phyloP scores from a whole-genome alignment of 148 eudicot genomes.

The Salicornia ramosissima region DNA sequence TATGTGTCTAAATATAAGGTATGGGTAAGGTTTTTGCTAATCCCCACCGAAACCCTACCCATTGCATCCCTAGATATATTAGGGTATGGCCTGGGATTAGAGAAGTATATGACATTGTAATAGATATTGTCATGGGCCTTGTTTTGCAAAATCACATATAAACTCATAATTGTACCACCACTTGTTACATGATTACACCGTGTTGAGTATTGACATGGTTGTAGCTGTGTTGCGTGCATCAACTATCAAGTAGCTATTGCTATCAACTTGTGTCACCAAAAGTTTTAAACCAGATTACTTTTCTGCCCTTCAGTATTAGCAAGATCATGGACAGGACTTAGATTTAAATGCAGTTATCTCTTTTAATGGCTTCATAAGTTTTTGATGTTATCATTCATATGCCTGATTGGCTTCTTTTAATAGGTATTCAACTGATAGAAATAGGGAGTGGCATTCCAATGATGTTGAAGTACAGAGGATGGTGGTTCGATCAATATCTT shows the following conservation, averaged over 20 bases:
- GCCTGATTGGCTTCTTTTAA: background rate
- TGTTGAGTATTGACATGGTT: too few relatives aligned
- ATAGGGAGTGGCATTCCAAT: slow-evolving; percentile 49
- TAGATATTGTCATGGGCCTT: too few relatives aligned
- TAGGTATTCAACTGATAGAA: slow-evolving; percentile 40
- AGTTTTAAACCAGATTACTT: background rate
- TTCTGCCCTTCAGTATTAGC: background rate
- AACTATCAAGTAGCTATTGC: background rate
- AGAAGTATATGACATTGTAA: too few relatives aligned
- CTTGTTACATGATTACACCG: too few relatives aligned
- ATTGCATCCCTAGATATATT: too few relatives aligned
- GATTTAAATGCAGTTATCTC: background rate
- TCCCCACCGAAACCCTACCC: too few relatives aligned
- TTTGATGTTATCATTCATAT: background rate
- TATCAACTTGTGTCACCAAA: background rate
- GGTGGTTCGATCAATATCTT: slow-evolving; percentile 66
- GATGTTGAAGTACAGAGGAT: slow-evolving; percentile 71
- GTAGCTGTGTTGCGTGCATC: too few relatives aligned
- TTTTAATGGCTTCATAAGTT: background rate
- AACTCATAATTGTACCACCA: background rate
- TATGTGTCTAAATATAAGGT: too few relatives aligned
- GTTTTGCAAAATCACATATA: background rate
- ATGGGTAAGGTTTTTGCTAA: too few relatives aligned
- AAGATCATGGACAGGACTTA: background rate
- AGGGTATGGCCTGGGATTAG: too few relatives aligned